Evolutionary conservation across 2,329 filamentous ascomycete genomes (phyloP), one percentile per base, ranked within the genome.

Genomic region (Pseudogymnoascus verrucosus): DNA sequence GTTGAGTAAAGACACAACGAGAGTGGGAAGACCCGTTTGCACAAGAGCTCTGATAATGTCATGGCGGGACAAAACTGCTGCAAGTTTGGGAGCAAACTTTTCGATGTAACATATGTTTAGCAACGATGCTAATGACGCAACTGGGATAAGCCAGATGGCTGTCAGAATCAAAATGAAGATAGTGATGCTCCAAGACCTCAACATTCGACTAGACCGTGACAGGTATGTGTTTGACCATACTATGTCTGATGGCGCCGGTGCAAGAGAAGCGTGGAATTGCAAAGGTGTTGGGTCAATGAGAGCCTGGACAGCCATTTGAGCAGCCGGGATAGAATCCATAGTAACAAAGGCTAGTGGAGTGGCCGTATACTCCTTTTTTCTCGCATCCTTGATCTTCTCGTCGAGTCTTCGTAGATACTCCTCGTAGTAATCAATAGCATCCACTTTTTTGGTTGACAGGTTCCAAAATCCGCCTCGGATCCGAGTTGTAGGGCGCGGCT

Each of bases 231-330:
- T 97, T 67, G 82, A 83, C 95, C 96, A 99, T 10, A 98, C 85
- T n/a, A 99, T 87, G 73, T 98, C 93, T 0, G 90, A 87, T 0
- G 95, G 95, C 1, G 93, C 87, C 0, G 95, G 95, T 2, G 93
- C 93, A 28, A 89, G 83, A 65, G 91, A 93, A 7, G 93, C 93
- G 62, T 96, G 79, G 5, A 99, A 82, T 65, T 90, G 89, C 64
- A 93, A 88, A 0, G 96, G 95, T 10, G 90, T 88, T 3, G 95
- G 92, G 72, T 98, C 93, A 62, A 99, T 86, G 10, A 96, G 88
- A 3, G 95, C 93, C 76, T 99, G 95, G 47, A 96, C 91, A 23
- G 93, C 91, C 92, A 98, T 96, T 78, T 99, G 95, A 69, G 85
- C 88, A 34, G 93, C 89, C 12, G 93, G 90, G 60, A 96, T 95